phyloP scores from a whole-genome alignment of 129 eudicot species.

The Flaveria sonorensis region DNA sequence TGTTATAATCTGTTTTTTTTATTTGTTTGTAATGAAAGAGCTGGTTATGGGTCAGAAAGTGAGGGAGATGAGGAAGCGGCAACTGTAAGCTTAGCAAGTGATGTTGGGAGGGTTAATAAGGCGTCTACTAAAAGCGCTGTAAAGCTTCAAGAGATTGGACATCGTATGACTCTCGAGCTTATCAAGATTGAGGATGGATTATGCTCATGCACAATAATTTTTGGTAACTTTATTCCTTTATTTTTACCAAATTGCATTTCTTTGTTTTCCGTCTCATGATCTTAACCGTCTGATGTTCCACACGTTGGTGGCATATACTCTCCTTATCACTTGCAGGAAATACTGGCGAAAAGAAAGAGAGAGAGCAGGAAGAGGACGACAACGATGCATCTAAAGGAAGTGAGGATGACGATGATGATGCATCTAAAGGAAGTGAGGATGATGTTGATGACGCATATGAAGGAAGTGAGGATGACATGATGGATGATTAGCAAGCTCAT shows the following conservation, averaged over 20 bases:
- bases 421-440: slow-evolving; percentile 34
- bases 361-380: slow-evolving; percentile 9
- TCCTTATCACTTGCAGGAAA: slow-evolving; percentile 29
- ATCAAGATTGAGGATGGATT: slow-evolving; percentile 87
- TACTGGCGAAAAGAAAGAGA: slow-evolving; percentile 33
- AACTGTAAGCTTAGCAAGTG: slow-evolving; percentile 70
- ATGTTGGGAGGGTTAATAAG: slow-evolving; percentile 78
- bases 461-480: slow-evolving; percentile 31
- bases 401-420: slow-evolving; percentile 18
- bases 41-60: slow-evolving; percentile 98
- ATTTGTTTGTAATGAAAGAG: slow-evolving; percentile 40
- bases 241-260: background rate
- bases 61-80: slow-evolving; percentile 97
- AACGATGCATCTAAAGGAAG: slow-evolving; percentile 31
- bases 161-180: slow-evolving; percentile 91
- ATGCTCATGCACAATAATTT: slow-evolving; percentile 81
- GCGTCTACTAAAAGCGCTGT: slow-evolving; percentile 94
- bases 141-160: slow-evolving; percentile 98
- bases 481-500: slow-evolving; percentile 19
- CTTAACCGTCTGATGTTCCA: background rate
- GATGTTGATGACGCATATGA: slow-evolving; percentile 17
- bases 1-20: background rate
- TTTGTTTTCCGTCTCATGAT: background rate
- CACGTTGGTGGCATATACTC: background rate
- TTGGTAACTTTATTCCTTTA: slow-evolving; percentile 42